Evolutionary conservation across 345 rosid species (phyloP), one percentile per base, ranked within the genome.

Genomic region (Trapa incisa): DNA sequence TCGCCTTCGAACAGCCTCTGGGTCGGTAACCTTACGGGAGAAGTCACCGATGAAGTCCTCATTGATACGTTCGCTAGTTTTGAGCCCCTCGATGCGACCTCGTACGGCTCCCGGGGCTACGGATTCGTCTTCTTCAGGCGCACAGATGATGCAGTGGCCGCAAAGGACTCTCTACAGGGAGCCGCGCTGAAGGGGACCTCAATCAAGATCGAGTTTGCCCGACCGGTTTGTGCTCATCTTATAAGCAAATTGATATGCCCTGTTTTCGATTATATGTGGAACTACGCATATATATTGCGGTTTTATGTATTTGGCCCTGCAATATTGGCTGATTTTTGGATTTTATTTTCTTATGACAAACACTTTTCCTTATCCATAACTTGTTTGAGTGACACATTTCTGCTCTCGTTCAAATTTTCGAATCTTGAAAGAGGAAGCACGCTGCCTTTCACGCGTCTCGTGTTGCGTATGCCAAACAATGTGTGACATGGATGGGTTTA

Each of bases 221-320:
- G 96, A 79, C 97, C 96, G 97, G 99, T 94, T 94, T 70, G 95
- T 87, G 72, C 89, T 79, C 74, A 66, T 82, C 89, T 76, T 76
- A 83, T 63, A 72, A 77, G 72, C 80, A 73, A 67, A 43, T 75
- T 77, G 67, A 78, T 65, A 42, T 75, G 70, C 41, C 6, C 29
- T 32, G 3, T 12, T 37, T 65, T 2, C 36, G 67, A 3, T 65
- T 41, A 7, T 22, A 12, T 37, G 37, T 60, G 64, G 38, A 60
- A 37, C 12, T 32, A n/a, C 67, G 42, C 14, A 4, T 65, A 32
- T 65, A 29, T 65, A 41, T 43, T 65, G 63, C 7, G 67, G 37
- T 32, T 58, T 38, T 58, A 16, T 58, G 32, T 35, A 65, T 47
- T 65, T 32, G 14, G 43, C 17, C 32, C 22, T 47, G 15, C 50